Evolutionary conservation across 140 eudicot species (phyloP).

Genomic region (Senecio squalidus): DNA sequence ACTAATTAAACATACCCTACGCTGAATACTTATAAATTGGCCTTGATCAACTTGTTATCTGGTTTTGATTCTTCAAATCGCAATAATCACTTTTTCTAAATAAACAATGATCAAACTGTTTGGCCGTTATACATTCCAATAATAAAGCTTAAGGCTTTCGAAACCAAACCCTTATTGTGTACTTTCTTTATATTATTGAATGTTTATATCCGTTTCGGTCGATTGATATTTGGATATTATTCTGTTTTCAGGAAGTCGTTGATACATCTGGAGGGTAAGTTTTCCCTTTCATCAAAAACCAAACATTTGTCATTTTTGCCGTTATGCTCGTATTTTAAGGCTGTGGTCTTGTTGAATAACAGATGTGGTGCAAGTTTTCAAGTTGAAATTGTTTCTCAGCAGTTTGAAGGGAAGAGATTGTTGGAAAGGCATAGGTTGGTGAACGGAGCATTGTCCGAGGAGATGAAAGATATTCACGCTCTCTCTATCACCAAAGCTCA

Average conservation of each 20-base stretch:
- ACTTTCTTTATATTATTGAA: neutral
- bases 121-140: too few species aligned
- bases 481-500: conserved; percentile 79
- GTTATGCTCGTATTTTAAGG: neutral
- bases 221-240: neutral
- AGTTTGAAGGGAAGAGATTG: conserved; percentile 84
- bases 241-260: conserved; percentile 61
- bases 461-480: conserved; percentile 93
- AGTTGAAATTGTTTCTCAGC: conserved; percentile 65
- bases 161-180: too few species aligned
- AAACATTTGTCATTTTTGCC: neutral
- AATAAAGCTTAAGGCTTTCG: too few species aligned
- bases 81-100: too few species aligned
- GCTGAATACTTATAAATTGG: too few species aligned
- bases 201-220: too few species aligned
- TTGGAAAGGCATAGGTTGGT: conserved; percentile 95
- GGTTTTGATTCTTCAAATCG: too few species aligned
- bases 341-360: neutral
- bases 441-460: conserved; percentile 65
- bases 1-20: too few species aligned
- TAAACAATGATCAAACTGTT: too few species aligned
- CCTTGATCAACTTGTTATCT: too few species aligned
- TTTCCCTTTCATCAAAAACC: neutral
- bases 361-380: conserved; percentile 92
- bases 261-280: conserved; percentile 98